These are phyloP conservation scores for Wickerhamomyces xylosicus DNA, from an alignment of 805 yeast species.

Conservation along the genomic window DNA sequence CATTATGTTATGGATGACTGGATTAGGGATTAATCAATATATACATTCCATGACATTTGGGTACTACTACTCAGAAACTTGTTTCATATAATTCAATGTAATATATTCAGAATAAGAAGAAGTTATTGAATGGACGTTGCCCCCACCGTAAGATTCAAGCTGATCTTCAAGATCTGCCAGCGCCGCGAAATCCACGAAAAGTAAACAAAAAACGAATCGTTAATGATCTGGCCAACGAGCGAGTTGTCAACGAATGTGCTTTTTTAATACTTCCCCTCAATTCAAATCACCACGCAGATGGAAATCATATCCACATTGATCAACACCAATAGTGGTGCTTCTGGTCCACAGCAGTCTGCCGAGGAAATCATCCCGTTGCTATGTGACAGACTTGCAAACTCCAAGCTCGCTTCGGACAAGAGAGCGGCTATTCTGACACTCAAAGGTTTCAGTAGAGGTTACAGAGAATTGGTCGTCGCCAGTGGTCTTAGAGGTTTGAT, in stretches of 20 bases:
- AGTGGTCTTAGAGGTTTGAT: constrained; percentile 73
- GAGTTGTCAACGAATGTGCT: not conserved
- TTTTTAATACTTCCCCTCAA: not conserved
- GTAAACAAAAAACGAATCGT: not conserved
- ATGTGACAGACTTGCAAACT: constrained; percentile 78
- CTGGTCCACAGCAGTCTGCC: constrained; percentile 38
- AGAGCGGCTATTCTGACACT: constrained; percentile 85
- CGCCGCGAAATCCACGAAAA: not conserved
- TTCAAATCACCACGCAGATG: constrained; percentile 16
- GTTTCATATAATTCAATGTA: too few relatives aligned
- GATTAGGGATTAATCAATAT: too few relatives aligned
- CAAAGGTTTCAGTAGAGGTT: constrained; percentile 81
- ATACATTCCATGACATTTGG: too few relatives aligned
- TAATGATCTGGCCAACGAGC: not conserved
- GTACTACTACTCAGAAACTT: too few relatives aligned
- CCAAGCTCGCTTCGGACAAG: constrained; percentile 74
- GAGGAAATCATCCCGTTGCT: constrained; percentile 83
- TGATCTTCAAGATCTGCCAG: too few relatives aligned
- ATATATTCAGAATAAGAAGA: too few relatives aligned
- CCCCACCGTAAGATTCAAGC: too few relatives aligned
- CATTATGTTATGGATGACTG: too few relatives aligned
- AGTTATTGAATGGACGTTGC: too few relatives aligned
- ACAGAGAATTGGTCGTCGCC: constrained; percentile 84
- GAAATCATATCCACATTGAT: constrained; percentile 31
- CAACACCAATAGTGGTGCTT: constrained; percentile 26